A percentile compares a stretch with the other conserved stretches of the same genome.
These are phyloP conservation scores for Bipolaris sorokiniana DNA, from an alignment of 2,329 filamentous ascomycete species.

Conservation along the genomic window DNA sequence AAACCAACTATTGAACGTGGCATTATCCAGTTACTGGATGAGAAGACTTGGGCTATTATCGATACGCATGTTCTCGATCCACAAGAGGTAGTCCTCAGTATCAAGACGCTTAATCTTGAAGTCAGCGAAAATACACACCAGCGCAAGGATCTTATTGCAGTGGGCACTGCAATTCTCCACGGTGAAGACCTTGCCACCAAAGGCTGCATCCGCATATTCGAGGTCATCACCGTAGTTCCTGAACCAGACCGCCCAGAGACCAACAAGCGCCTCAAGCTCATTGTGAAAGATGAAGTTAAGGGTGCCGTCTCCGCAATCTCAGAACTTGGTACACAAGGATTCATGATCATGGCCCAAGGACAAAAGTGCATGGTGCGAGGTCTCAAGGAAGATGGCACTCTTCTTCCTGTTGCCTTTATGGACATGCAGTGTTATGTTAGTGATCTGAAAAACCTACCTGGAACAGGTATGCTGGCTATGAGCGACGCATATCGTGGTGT, in stretches of 20 bases:
- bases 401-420: conserved; percentile 94
- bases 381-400: conserved; percentile 90
- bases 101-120: conserved; percentile 85
- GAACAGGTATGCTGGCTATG: conserved; percentile 84
- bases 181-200: conserved; percentile 89
- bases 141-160: conserved; percentile 77
- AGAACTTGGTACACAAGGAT: conserved; percentile 83
- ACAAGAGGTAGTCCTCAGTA: conserved; percentile 77
- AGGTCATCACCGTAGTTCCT: conserved; percentile 89
- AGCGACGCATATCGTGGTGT: conserved; percentile 91
- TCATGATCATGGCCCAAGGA: conserved; percentile 88
- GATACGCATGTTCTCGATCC: conserved; percentile 75
- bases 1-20: conserved; percentile 74
- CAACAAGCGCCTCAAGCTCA: conserved; percentile 80
- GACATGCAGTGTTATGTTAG: conserved; percentile 96
- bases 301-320: conserved; percentile 88
- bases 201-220: conserved; percentile 87
- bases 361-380: conserved; percentile 98
- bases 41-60: conserved; percentile 77
- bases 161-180: conserved; percentile 83
- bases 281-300: conserved; percentile 89
- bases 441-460: conserved; percentile 79
- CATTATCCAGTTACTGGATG: conserved; percentile 77
- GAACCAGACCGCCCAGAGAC: conserved; percentile 86
- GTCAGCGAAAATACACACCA: conserved; percentile 90